Conservation (phyloP, 257 asterid species). For the Ophiorrhiza pumila region DNA sequence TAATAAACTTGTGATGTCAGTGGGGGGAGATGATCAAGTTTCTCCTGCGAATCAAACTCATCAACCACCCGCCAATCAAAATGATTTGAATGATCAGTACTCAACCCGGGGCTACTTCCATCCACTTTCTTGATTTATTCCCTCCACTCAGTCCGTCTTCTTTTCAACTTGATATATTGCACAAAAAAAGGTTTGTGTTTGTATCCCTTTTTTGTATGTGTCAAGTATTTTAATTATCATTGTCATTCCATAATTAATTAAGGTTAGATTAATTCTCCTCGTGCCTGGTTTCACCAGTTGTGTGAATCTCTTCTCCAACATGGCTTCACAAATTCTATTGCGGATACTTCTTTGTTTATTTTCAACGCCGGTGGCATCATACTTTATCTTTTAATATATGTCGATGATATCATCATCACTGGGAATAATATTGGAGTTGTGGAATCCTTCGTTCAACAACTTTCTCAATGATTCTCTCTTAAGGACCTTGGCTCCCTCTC, state of each 20-base stretch:
- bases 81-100: not conserved
- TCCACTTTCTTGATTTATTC: not conserved
- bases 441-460: too few relatives aligned
- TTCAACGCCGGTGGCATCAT: not conserved
- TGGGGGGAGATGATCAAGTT: conserved; percentile 9
- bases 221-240: too few relatives aligned
- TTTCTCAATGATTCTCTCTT: too few relatives aligned
- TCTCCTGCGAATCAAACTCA: not conserved
- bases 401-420: too few relatives aligned
- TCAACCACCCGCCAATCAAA: not conserved
- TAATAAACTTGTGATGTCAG: conserved; percentile 2
- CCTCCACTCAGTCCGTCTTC: too few relatives aligned
- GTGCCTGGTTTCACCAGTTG: not conserved
- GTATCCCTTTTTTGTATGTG: too few relatives aligned
- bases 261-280: too few relatives aligned
- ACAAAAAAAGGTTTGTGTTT: not conserved
- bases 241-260: too few relatives aligned
- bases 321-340: not conserved
- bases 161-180: too few relatives aligned
- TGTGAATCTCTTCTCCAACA: not conserved
- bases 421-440: too few relatives aligned
- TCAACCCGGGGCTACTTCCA: not conserved
- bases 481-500: too few relatives aligned
- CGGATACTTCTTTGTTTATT: not conserved
- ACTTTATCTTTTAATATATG: not conserved